Evolutionary conservation across 2,329 filamentous ascomycete species (phyloP).

Genomic region (Periconia digitata): DNA sequence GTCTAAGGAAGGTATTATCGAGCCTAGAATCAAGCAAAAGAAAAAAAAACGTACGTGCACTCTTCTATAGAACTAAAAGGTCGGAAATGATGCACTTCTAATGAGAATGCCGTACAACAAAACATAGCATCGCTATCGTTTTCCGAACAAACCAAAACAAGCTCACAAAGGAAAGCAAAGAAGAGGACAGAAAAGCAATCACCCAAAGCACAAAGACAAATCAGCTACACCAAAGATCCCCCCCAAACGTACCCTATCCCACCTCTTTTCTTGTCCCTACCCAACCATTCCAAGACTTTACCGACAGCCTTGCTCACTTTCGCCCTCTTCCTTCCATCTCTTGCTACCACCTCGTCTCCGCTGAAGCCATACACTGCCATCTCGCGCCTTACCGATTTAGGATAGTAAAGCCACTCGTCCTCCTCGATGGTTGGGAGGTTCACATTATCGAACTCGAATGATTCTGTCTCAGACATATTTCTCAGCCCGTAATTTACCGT

Average conservation of each 20-base stretch:
- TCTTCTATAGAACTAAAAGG: too few species aligned
- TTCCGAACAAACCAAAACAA: neutral
- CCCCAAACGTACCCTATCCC: neutral
- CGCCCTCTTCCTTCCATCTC: neutral
- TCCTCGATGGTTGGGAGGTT: slow-evolving; percentile 14
- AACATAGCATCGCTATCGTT: too few species aligned
- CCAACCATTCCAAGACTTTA: neutral
- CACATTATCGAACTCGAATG: neutral
- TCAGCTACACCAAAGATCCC: neutral
- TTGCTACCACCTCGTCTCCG: neutral
- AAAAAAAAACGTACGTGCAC: too few species aligned
- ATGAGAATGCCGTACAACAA: too few species aligned
- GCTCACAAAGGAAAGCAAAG: neutral
- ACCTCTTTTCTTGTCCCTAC: neutral
- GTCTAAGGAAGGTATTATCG: too few species aligned
- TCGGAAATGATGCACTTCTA: too few species aligned
- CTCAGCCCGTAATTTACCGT: neutral
- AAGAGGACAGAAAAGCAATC: neutral
- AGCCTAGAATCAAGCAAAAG: too few species aligned
- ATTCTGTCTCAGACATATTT: neutral
- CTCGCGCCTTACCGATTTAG: neutral
- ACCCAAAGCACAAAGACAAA: too few species aligned
- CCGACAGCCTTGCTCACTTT: neutral
- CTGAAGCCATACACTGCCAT: neutral
- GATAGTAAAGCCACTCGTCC: slow-evolving; percentile 17